These are phyloP conservation scores for Serpula lacrymans DNA, from an alignment of 768 basidiomycete species.

Conservation along the genomic window DNA sequence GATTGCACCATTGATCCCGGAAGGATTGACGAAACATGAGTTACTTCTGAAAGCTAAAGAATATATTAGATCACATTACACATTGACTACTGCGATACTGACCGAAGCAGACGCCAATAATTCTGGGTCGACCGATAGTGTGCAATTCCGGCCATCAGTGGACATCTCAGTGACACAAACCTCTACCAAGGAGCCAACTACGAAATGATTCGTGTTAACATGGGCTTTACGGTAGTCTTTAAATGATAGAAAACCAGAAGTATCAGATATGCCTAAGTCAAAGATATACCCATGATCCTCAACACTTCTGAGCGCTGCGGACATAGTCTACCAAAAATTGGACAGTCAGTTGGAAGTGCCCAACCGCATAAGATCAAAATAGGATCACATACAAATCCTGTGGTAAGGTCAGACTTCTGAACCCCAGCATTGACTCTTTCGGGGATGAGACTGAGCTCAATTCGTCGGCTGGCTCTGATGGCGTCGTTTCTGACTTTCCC, in stretches of 20 bases:
- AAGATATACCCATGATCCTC: slow-evolving; percentile 96
- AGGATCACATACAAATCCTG: slow-evolving; percentile 63
- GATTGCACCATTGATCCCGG: slow-evolving; percentile 83
- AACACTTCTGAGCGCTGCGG: slow-evolving; percentile 73
- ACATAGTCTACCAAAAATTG: slow-evolving; percentile 53
- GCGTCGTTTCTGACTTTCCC: slow-evolving; percentile 66
- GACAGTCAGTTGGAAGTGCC: slow-evolving; percentile 1
- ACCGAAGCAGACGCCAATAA: slow-evolving; percentile 55
- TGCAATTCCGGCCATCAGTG: slow-evolving; percentile 77
- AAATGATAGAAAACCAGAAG: slow-evolving; percentile 84
- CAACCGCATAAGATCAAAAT: slow-evolving; percentile 5
- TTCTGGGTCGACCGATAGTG: slow-evolving; percentile 53
- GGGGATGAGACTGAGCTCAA: slow-evolving; percentile 84
- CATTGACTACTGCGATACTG: slow-evolving; percentile 19
- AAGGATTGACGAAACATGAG: slow-evolving; percentile 75
- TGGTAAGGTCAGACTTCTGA: slow-evolving; percentile 68
- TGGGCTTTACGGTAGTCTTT: slow-evolving; percentile 53
- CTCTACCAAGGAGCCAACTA: slow-evolving; percentile 65
- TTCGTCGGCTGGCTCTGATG: slow-evolving; percentile 64
- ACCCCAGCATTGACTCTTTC: slow-evolving; percentile 82
- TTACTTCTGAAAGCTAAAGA: slow-evolving; percentile 68
- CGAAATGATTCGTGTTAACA: slow-evolving; percentile 35
- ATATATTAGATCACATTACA: slow-evolving; percentile 3
- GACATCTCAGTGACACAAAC: slow-evolving; percentile 66
- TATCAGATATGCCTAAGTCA: slow-evolving; percentile 74